Evolutionary conservation across 306 rosid species (phyloP), one percentile per base, ranked within the genome.

Genomic region (Spatholobus suberectus): DNA sequence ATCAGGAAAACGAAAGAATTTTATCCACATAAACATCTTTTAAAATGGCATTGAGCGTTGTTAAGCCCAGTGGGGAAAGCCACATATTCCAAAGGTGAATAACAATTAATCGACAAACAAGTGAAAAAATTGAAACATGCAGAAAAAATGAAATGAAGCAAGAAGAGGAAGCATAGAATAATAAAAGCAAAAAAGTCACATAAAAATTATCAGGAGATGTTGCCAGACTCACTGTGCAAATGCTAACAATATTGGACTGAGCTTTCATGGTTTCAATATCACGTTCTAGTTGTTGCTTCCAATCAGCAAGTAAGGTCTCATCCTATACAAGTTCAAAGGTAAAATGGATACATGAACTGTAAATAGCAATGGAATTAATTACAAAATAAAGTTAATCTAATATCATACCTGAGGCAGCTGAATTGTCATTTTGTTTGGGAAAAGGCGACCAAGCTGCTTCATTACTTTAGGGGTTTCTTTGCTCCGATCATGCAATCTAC

Each of bases 261-360:
- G 94, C 95, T 90, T 92, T 96, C 90, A 94, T 80, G 44, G 97
- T 96, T 89, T 91, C 99, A 81, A 86, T 77, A 18, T 96, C 99
- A 6, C 92, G 90, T 52, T 96, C 99, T 89, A 96, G 79, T 78
- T 89, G 93, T 86, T 89, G 94, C 90, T 94, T 94, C 99, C 96
- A 96, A 81, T 89, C 92, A 15, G 89, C 89, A 85, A 96, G 97
- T 44, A 92, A 35, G 49, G 81, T 70, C 83, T 96, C 99, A n/a
- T 96, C 99, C 99, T 96, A 63, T 49, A 75, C 18, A 82, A 52
- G 5, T 32, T 75, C 54, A 41, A 12, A 85, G 55, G 70, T 47
- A 74, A 61, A 54, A 76, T 27, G 32, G 21, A 40, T 59, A 79
- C 18, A 65, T 65, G 27, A 74, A 67, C 80, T 76, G 51, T 29